Percentiles rank a stretch among this genome's conserved stretches.
Conservation (phyloP, 2,329 filamentous ascomycete species). For the Sclerotinia borealis region DNA sequence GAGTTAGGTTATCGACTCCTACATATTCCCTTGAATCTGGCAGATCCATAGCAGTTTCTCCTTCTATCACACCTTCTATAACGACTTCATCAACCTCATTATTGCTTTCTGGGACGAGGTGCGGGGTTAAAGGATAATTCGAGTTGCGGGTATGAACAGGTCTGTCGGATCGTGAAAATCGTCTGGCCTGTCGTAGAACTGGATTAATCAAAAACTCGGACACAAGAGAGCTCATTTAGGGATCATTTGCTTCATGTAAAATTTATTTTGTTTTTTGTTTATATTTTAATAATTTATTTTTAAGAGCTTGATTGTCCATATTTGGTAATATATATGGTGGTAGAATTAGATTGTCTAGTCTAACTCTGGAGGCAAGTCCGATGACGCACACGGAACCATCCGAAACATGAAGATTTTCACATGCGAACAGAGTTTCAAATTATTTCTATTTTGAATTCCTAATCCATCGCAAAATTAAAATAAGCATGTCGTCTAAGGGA, state of each 20-base stretch:
- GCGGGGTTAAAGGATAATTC: slow-evolving; percentile 29
- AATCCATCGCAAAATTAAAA: not conserved
- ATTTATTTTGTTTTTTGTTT: not conserved
- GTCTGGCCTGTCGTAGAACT: slow-evolving; percentile 58
- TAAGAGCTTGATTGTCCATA: not conserved
- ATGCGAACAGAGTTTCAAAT: slow-evolving; percentile 7
- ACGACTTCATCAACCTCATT: slow-evolving; percentile 17
- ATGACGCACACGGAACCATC: slow-evolving; percentile 16
- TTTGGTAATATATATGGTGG: not conserved
- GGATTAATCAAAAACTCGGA: slow-evolving; percentile 61
- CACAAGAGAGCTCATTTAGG: slow-evolving; percentile 55
- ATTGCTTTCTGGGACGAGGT: slow-evolving; percentile 13
- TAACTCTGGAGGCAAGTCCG: slow-evolving; percentile 2
- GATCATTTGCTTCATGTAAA: slow-evolving; percentile 18
- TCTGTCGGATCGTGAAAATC: slow-evolving; percentile 45
- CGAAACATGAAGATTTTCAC: slow-evolving; percentile 9
- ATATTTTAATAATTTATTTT: not conserved
- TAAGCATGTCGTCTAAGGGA: not conserved
- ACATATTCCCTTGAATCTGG: not conserved
- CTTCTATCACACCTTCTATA: slow-evolving; percentile 17
- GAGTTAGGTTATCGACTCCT: slow-evolving; percentile 6
- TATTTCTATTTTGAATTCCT: not conserved
- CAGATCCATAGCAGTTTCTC: not conserved
- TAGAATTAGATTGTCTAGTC: not conserved
- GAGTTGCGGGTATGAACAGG: slow-evolving; percentile 32